Evolutionary conservation across 306 rosid species (phyloP).

Genomic region (Betula pendula): DNA sequence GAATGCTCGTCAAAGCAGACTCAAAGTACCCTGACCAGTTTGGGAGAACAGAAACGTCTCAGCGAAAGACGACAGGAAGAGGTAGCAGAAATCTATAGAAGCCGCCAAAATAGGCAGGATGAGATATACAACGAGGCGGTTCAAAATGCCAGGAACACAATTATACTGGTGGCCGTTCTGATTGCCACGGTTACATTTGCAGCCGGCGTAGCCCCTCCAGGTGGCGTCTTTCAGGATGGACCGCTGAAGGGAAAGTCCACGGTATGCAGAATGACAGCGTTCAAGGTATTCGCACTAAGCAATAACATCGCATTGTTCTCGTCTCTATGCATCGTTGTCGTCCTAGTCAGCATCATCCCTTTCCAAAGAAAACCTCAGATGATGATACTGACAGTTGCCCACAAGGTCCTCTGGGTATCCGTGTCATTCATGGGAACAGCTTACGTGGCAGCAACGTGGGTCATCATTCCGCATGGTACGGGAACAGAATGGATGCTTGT

Average conservation of each 20-base stretch:
- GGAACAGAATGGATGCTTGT: constrained; percentile 38
- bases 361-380: constrained; percentile 47
- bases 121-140: constrained; percentile 60
- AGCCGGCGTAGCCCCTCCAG: constrained; percentile 64
- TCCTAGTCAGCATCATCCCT: constrained; percentile 75
- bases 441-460: constrained; percentile 64
- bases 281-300: constrained; percentile 58
- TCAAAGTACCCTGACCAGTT: constrained; percentile 11
- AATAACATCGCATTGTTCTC: constrained; percentile 55
- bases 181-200: constrained; percentile 73
- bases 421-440: constrained; percentile 71
- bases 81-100: constrained; percentile 13
- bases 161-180: constrained; percentile 57
- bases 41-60: constrained; percentile 27
- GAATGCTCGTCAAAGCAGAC: constrained; percentile 17
- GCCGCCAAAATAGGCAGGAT: constrained; percentile 23
- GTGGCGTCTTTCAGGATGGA: constrained; percentile 61
- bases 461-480: constrained; percentile 43
- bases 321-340: constrained; percentile 58
- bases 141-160: constrained; percentile 67
- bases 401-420: constrained; percentile 69
- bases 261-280: constrained; percentile 41
- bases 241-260: constrained; percentile 46
- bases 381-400: constrained; percentile 48
- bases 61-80: constrained; percentile 31